Evolutionary conservation across 2,329 filamentous ascomycete genomes (phyloP), one percentile per base, ranked within the genome.

Genomic region (Colletotrichum scovillei): DNA sequence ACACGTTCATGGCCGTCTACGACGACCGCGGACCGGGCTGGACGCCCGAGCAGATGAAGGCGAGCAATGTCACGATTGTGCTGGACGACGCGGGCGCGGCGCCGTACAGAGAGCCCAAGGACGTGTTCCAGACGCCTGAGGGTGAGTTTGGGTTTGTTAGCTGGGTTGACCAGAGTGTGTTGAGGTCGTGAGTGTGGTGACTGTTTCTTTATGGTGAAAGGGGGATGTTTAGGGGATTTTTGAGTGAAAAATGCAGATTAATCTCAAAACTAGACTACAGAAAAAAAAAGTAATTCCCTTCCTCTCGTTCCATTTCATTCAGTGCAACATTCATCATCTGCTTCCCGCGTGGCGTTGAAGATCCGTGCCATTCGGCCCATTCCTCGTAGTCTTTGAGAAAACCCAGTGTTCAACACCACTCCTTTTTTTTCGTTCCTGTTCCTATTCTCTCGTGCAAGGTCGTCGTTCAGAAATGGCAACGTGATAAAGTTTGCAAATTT

Each of bases 1-100:
- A 84, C 35, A 91, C 90, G 0, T 82, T 89, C 5, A 88, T 90
- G 88, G 89, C 88, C 0, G 89, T 90, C 76, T 90, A 88, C 79
- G 78, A 82, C 30, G 80, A 83, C 28, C 86, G 79, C 59, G 90
- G 90, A 0, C 88, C 89, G 0, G 89, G 90, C 0, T 90, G 86
- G 78, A 86, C 91, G 75, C 77, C 79, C n/a, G 84, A 83, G 0
- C 88, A 84, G 1, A 80, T 88, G 58, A 67, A 81, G 53, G 76
- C 76, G 4, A 78, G 78, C 30, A 77, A 77, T 28, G 77, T 91
- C 30, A 87, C 86, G 0, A 84, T 80, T 9, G 82, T 89, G n/a
- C 79, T 91, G 78, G 81, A 81, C 16, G 76, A 80, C 35, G 75
- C 73, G n/a, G 77, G 76, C 53, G 81, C 76, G 2, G 76, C 67